Evolutionary conservation across 371 early-diverging fungal genomes (phyloP).

Genomic region (Zancudomyces culisetae): DNA sequence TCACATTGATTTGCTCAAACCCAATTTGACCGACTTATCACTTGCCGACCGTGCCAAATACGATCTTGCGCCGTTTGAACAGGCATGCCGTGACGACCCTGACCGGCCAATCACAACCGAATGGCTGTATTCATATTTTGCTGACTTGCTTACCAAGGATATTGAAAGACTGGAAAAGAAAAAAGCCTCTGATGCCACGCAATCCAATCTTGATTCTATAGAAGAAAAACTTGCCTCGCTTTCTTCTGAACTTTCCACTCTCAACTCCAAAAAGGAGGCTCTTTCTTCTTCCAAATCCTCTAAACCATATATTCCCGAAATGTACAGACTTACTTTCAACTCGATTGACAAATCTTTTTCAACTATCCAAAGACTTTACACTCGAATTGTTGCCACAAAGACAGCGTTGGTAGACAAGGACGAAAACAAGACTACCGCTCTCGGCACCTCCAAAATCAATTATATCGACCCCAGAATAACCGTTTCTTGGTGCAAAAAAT

Average conservation of each 20-base stretch:
- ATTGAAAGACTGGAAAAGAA: slow-evolving; percentile 33
- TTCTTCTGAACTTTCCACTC: slow-evolving; percentile 30
- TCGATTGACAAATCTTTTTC: no score
- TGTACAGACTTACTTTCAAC: slow-evolving; percentile 19
- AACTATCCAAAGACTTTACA: slow-evolving; percentile 16
- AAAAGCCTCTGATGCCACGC: slow-evolving; percentile 35
- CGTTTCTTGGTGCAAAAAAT: slow-evolving; percentile 76
- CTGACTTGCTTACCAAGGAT: slow-evolving; percentile 33
- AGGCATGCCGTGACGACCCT: slow-evolving; percentile 42
- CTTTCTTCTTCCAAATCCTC: slow-evolving; percentile 7
- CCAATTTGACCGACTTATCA: no score
- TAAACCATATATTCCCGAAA: slow-evolving; percentile 11
- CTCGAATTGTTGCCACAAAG: slow-evolving; percentile 22
- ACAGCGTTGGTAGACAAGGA: slow-evolving; percentile 58
- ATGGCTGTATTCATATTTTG: slow-evolving; percentile 44
- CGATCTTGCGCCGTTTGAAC: no score
- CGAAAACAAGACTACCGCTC: slow-evolving; percentile 90
- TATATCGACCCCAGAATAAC: slow-evolving; percentile 96
- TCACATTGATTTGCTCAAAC: slow-evolving; percentile 39
- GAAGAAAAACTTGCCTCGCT: slow-evolving; percentile 26
- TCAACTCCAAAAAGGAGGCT: slow-evolving; percentile 9
- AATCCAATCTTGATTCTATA: slow-evolving; percentile 17
- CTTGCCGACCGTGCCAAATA: slow-evolving; percentile 60
- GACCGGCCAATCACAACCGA: slow-evolving; percentile 56
- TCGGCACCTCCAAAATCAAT: slow-evolving; percentile 94